Base-by-base conservation (phyloP, 208 protist species). In the Acanthamoeba sp. region DNA sequence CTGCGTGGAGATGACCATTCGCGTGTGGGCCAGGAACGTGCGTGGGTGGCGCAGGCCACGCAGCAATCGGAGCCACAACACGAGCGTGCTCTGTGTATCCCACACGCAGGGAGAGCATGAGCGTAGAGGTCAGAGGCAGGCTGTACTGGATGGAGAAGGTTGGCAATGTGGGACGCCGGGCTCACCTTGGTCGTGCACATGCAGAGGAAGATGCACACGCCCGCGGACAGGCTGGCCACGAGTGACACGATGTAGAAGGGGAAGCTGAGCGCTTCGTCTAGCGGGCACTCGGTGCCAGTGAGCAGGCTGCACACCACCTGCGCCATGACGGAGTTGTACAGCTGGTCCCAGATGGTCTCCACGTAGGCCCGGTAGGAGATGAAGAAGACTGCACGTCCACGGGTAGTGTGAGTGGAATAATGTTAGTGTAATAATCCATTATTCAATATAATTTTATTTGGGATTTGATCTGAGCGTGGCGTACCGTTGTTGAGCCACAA, bases 121-220 rank as follows among this genome's bases (percentile, higher is more conserved):
- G n/a, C n/a, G n/a, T n/a, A 22, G 22, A n/a, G n/a, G 12, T 73
- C 16, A 29, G 9, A 24, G 52, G 10, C 20, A 59, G 20, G 14
- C 20, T 10, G 20, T 10, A 24, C 10, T 20, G 52, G 20, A 20
- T n/a, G n/a, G n/a, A n/a, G n/a, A n/a, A n/a, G n/a, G n/a, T n/a
- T n/a, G n/a, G n/a, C n/a, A n/a, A n/a, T n/a, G n/a, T n/a, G n/a
- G n/a, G n/a, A n/a, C n/a, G n/a, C n/a, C n/a, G n/a, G n/a, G n/a
- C n/a, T n/a, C n/a, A 84, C 73, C 73, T 84, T 84, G 73, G 73
- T 84, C 38, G 73, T 84, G 40, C 73, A 45, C 73, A 84, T 45
- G 38, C 38, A 32, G 40, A 84, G 18, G 38, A 84, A 84, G 40
- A 52, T 45, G 22, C 32, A 52, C 73, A 52, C 38, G 38, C 32